phyloP scores from a whole-genome alignment of 2,329 filamentous ascomycete species.

The Tricladium varicosporioides region DNA sequence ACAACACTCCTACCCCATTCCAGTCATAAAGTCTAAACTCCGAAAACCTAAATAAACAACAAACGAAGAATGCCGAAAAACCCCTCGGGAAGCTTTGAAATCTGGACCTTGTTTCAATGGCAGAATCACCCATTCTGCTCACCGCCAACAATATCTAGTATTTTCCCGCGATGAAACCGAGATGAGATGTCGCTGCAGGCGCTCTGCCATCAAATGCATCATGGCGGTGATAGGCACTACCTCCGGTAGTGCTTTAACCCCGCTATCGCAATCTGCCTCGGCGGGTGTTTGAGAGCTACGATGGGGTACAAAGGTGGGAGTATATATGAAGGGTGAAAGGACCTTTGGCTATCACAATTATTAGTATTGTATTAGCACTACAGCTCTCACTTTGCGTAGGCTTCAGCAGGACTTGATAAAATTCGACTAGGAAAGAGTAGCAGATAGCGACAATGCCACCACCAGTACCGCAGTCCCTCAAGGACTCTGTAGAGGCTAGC shows the following conservation, averaged over 20 bases:
- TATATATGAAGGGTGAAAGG: too few relatives aligned
- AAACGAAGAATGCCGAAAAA: too few relatives aligned
- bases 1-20: too few relatives aligned
- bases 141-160: background rate
- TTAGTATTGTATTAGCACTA: too few relatives aligned
- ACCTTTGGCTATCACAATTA: too few relatives aligned
- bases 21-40: too few relatives aligned
- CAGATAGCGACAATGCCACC: constrained; percentile 3
- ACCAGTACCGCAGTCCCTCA: constrained; percentile 15
- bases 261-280: background rate
- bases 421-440: background rate
- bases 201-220: background rate
- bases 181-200: background rate
- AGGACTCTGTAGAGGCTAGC: constrained; percentile 37
- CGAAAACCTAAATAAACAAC: too few relatives aligned
- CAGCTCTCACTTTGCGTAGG: too few relatives aligned
- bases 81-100: background rate
- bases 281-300: background rate
- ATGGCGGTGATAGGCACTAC: background rate
- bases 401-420: too few relatives aligned
- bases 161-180: background rate
- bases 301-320: background rate
- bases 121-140: background rate
- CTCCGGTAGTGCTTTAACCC: background rate
- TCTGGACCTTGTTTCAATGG: background rate